Evolutionary conservation across 1,284 basidiomycete species (phyloP), one percentile per base, ranked within the genome.

Genomic region (Omphalotus olearius): DNA sequence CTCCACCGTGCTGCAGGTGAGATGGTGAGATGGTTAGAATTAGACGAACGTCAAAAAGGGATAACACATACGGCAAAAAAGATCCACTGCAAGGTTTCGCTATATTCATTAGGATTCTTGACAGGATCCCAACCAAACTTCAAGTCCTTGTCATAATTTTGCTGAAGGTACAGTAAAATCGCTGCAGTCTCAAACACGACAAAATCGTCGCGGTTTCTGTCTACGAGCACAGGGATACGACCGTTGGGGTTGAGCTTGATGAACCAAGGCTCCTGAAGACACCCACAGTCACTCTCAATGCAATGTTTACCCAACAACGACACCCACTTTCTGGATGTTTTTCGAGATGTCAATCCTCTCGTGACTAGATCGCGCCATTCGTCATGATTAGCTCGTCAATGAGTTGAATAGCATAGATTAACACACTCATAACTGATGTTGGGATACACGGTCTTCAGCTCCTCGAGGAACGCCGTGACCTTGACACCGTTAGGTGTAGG

Each of bases 31-130:
- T 38, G 53, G 46, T 53, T 25, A 48, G 47, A n/a, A 36, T 13
- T 16, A 18, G 3, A 23, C 13, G 38, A 4, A 20, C 6, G 39
- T 4, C n/a, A 28, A 14, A 6, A 30, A 16, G 14, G 43, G 20
- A n/a, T 63, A 33, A 10, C 30, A 33, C 79, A 57, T 59, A 81
- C 80, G 36, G 78, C 75, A 58, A 88, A 92, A 69, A 91, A 88
- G 44, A 91, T 83, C 90, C 89, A 93, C 61, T 88, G 85, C 16
- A 88, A 62, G 64, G 81, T 74, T 64, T 84, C 77, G 61, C 79
- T 82, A 59, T 76, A 73, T 7, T 76, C 70, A 25, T 76, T 66
- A 10, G 75, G 67, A 18, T 72, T 62, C 38, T 70, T 66, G n/a
- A 65, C 59, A 1, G 72, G 65, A 58, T 74, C 69, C 62, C 82